These are phyloP conservation scores for Pythium aristosporum DNA, from an alignment of 352 stramenopile species.

Conservation along the genomic window DNA sequence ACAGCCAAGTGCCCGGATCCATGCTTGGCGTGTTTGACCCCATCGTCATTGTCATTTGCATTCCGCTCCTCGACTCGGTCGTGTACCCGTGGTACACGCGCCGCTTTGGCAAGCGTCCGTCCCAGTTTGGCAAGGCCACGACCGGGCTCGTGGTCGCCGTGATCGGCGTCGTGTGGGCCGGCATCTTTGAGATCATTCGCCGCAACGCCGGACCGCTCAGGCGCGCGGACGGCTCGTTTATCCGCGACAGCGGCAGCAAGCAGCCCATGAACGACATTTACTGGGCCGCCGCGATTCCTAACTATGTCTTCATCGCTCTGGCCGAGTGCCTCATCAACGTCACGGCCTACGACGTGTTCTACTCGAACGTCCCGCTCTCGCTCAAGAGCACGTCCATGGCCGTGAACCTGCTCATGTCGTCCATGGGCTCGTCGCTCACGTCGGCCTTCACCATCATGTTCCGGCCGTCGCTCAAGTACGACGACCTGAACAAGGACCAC, in stretches of 20 bases:
- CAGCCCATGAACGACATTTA: constrained; percentile 83
- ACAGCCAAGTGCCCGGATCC: constrained; percentile 65
- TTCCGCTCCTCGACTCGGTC: constrained; percentile 68
- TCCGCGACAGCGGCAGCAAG: constrained; percentile 51
- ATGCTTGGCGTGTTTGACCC: constrained; percentile 84
- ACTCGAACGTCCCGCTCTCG: constrained; percentile 84
- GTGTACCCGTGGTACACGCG: constrained; percentile 70
- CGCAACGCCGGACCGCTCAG: constrained; percentile 41
- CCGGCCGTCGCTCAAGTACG: constrained; percentile 60
- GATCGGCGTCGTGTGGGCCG: constrained; percentile 81
- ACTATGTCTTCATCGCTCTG: constrained; percentile 79
- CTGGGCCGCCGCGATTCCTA: constrained; percentile 77
- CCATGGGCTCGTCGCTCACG: constrained; percentile 86
- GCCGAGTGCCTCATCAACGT: constrained; percentile 89
- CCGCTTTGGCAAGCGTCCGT: constrained; percentile 55
- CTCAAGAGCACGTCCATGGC: constrained; percentile 87
- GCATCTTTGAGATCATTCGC: constrained; percentile 78
- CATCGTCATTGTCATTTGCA: constrained; percentile 77
- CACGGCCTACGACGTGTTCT: constrained; percentile 87
- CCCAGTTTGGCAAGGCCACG: constrained; percentile 80
- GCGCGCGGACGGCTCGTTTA: constrained; percentile 33
- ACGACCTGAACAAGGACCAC: constrained; percentile 74
- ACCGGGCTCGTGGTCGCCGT: constrained; percentile 71
- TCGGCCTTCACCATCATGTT: constrained; percentile 88
- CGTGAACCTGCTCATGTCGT: constrained; percentile 87